Evolutionary conservation across 2,329 filamentous ascomycete genomes (phyloP).

Genomic region (Diaporthe sp.): DNA sequence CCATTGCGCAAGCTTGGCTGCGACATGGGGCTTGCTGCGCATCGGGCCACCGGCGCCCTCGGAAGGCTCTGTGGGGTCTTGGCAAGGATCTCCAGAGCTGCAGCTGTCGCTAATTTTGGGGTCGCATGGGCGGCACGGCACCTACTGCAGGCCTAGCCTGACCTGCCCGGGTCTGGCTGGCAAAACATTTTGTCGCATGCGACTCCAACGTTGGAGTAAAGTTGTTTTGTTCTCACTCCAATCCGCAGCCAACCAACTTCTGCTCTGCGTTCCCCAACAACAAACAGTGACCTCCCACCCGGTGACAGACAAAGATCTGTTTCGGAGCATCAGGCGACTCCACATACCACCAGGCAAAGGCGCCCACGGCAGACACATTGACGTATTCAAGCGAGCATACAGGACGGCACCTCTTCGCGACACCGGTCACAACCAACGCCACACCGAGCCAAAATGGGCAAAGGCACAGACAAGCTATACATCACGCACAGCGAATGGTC

Average conservation of each 20-base stretch:
- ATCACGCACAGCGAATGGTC: conserved; percentile 99
- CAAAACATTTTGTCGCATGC: conserved; percentile 34
- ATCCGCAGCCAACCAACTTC: not conserved
- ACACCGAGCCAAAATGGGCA: conserved; percentile 55
- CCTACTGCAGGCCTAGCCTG: conserved; percentile 9
- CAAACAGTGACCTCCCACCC: not conserved
- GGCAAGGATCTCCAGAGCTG: conserved; percentile 37
- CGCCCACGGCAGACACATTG: not conserved
- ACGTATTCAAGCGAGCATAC: not conserved
- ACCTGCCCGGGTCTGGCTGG: conserved; percentile 16
- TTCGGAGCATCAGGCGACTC: conserved; percentile 2
- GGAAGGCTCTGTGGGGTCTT: conserved; percentile 28
- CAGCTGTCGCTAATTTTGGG: conserved; percentile 35
- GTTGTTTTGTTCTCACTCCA: conserved; percentile 6
- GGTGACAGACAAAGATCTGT: not conserved
- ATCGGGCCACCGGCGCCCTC: conserved; percentile 17
- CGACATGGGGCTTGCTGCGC: conserved; percentile 25
- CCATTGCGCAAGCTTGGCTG: conserved; percentile 38
- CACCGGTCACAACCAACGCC: conserved; percentile 11
- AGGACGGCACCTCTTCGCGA: not conserved
- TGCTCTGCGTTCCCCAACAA: not conserved
- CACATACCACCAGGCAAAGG: not conserved
- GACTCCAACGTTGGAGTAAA: not conserved
- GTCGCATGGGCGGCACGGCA: conserved; percentile 14
- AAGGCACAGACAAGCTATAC: conserved; percentile 70